phyloP scores from a whole-genome alignment of 768 basidiomycete species.

The Suillus decipiens region DNA sequence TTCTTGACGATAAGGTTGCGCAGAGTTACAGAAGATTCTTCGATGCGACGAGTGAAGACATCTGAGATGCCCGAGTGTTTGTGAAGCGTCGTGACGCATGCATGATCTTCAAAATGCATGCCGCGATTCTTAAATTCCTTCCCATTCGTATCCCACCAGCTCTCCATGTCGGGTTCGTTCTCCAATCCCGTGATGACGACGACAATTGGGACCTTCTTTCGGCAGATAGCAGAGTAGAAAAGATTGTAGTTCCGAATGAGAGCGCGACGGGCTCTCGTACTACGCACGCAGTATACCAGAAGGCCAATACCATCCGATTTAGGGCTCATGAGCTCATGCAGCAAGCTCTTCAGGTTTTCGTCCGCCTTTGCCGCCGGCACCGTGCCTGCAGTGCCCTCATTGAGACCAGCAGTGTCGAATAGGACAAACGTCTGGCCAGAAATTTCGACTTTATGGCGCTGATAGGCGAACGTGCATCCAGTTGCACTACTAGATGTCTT shows the following conservation, averaged over 20 bases:
- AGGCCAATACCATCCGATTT: slow-evolving; percentile 23
- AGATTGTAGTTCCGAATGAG: slow-evolving; percentile 38
- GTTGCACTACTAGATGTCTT: slow-evolving; percentile 1
- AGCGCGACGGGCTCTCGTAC: slow-evolving; percentile 33
- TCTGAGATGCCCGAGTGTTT: slow-evolving; percentile 8
- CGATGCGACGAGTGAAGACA: not conserved
- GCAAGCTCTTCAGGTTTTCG: slow-evolving; percentile 21
- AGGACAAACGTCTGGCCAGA: slow-evolving; percentile 14
- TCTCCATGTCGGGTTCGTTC: slow-evolving; percentile 32
- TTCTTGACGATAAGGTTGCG: slow-evolving; percentile 27
- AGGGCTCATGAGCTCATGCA: slow-evolving; percentile 20
- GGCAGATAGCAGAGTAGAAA: slow-evolving; percentile 42
- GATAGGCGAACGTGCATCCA: slow-evolving; percentile 21
- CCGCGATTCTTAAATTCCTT: slow-evolving; percentile 23
- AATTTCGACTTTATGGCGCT: slow-evolving; percentile 9
- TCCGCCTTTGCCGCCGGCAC: slow-evolving; percentile 17
- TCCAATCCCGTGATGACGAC: slow-evolving; percentile 43
- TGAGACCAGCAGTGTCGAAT: slow-evolving; percentile 42
- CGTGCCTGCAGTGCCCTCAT: slow-evolving; percentile 26
- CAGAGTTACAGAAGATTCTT: slow-evolving; percentile 25
- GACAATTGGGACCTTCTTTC: slow-evolving; percentile 38
- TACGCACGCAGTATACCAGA: slow-evolving; percentile 40
- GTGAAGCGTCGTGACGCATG: slow-evolving; percentile 41
- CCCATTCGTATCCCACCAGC: slow-evolving; percentile 37
- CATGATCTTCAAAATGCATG: slow-evolving; percentile 30